Evolutionary conservation across 768 basidiomycete species (phyloP), one percentile per base, ranked within the genome.

Genomic region (Podaxis rugospora): DNA sequence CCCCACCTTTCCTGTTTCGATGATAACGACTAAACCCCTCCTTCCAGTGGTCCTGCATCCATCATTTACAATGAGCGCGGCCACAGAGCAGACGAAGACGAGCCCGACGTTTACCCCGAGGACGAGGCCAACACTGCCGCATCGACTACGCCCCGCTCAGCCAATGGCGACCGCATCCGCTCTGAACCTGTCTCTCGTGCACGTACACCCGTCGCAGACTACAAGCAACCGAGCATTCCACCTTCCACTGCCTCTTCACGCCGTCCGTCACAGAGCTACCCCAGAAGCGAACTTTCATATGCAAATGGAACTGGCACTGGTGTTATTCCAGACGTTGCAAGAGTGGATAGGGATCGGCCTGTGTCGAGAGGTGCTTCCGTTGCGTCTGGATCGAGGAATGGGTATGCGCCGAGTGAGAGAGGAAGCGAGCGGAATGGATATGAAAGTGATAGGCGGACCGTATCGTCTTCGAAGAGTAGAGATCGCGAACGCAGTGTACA

Each of bases 41-140:
- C 62, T 21, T 44, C 28, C 62, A 91, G 90, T 62, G 90, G 90
- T 16, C 90, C 90, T 2, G 90, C 89, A 0, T 84, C 86, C 5
- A 92, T 92, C 58, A 83, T 92, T 10, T 92, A 90, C 74, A 92
- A 89, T 68, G 90, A 92, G 72, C 81, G 88, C 55, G 89, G 90
- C 0, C 84, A 85, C 63, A 83, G 89, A 57, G 78, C 81, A 4
- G 88, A 89, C 37, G 89, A 92, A 68, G 89, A 90, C 37, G 90
- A 91, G 64, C 78, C 77, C 0, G 88, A 90, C 63, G 68, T 71
- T 11, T 84, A 80, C 59, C 83, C 85, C 0, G 89, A 90, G 69
- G 89, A 90, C 59, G 88, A 90, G 60, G 71, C 70, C 13, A 36
- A 63, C 28, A 61, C 63, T 27, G 62, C 66, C 42, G 64, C 7